Evolutionary conservation across 2,329 filamentous ascomycete genomes (phyloP).

Genomic region (Cladosporium sp.): DNA sequence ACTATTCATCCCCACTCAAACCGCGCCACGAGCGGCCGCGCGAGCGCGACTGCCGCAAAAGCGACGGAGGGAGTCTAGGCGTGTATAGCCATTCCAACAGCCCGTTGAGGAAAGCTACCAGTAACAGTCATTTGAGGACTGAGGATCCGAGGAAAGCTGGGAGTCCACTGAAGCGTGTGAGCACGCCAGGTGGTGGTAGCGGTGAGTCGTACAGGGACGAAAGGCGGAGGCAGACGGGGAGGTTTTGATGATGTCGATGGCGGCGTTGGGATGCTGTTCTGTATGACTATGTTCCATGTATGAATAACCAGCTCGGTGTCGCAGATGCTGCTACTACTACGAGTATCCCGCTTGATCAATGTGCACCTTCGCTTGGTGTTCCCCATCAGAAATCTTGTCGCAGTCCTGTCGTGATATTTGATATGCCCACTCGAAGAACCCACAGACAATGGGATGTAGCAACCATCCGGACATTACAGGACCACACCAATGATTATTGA

Average conservation of each 20-base stretch:
- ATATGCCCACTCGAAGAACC: too few relatives aligned
- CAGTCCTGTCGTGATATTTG: too few relatives aligned
- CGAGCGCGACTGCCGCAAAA: constrained; percentile 48
- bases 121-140: constrained; percentile 46
- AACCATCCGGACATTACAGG: too few relatives aligned
- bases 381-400: too few relatives aligned
- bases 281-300: too few relatives aligned
- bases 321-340: too few relatives aligned
- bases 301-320: too few relatives aligned
- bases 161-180: constrained; percentile 43
- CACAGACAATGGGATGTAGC: too few relatives aligned
- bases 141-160: constrained; percentile 26
- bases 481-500: too few relatives aligned
- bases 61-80: constrained; percentile 74
- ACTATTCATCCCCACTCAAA: constrained; percentile 47
- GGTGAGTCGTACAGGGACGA: constrained; percentile 16
- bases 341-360: too few relatives aligned
- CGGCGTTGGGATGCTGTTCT: too few relatives aligned
- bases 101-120: constrained; percentile 75
- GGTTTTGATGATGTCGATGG: constrained; percentile 21
- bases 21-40: constrained; percentile 37
- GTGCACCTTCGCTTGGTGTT: too few relatives aligned
- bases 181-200: constrained; percentile 30
- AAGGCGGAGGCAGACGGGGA: constrained; percentile 26
- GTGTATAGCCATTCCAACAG: constrained; percentile 71